phyloP scores from a whole-genome alignment of 768 basidiomycete species.

The Tulasnella sp. region DNA sequence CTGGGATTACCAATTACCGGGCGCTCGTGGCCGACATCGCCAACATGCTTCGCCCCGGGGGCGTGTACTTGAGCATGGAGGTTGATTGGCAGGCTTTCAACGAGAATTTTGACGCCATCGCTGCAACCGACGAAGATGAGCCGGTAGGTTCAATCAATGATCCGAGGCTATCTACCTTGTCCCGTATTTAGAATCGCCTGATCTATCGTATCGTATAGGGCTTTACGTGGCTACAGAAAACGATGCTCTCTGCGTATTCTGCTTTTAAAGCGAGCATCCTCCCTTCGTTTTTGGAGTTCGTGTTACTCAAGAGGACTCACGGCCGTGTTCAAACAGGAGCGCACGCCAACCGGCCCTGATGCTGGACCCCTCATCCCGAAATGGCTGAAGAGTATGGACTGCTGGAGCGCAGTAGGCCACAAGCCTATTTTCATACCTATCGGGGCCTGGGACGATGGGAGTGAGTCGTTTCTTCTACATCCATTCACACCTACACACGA shows the following conservation, averaged over 20 bases:
- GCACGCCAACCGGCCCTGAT: background rate
- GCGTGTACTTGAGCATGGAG: slow-evolving; percentile 11
- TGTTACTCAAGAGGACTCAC: background rate
- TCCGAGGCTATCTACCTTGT: background rate
- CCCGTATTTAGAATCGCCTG: background rate
- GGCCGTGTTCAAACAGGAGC: background rate
- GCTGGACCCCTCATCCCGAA: background rate
- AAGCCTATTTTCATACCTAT: background rate
- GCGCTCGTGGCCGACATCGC: background rate
- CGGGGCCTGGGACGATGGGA: background rate
- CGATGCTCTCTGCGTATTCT: background rate
- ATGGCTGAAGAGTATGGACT: background rate
- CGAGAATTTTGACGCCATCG: background rate
- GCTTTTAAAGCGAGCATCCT: slow-evolving; percentile 1
- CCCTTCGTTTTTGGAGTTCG: no score
- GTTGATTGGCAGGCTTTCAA: slow-evolving; percentile 1
- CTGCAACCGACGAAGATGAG: background rate
- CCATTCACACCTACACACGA: no score
- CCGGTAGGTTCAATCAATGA: background rate
- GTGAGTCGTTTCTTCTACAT: no score
- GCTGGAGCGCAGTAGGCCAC: background rate
- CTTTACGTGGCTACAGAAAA: slow-evolving; percentile 3
- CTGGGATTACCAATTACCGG: slow-evolving; percentile 6
- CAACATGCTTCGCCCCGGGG: slow-evolving; percentile 1
- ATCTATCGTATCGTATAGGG: background rate